Base-by-base conservation (phyloP, 192 early-diverging fungal genomes). In the Coemansia interrupta region DNA sequence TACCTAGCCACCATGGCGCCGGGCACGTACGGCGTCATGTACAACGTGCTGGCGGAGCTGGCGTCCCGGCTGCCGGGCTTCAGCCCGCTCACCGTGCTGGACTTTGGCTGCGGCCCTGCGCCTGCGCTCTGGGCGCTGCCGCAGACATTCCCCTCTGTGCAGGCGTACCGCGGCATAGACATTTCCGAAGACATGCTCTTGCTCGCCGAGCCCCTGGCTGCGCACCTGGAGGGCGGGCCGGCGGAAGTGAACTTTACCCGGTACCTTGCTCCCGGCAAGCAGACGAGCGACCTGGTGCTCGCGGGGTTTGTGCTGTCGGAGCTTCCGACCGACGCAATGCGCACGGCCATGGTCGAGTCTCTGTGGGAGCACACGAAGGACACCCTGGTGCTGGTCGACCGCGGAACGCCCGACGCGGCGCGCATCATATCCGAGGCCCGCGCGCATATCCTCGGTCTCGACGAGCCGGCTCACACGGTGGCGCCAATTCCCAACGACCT, bases 61-160 rank as follows among this genome's bases (percentile, higher is more conserved):
- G 58, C 66, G 2, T 66, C 56, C 28, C 73, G 93, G n/a, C 23
- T 91, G 14, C 85, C 88, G 1, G 77, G 73, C 14, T 83, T 91
- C 55, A 38, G 51, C 0, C 91, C 91, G 0, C 63, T 38, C 23
- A 72, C 63, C 7, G 66, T 91, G 12, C 54, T 92, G 54, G 93
- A 95, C 72, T 92, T 92, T 71, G 93, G 89, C 19, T 83, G 82
- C 0, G 93, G 93, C 5, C 89, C 93, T 2, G 93, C 87, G n/a
- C 87, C 89, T 5, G 89, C 80, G 6, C 76, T 92, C 19, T 95
- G 91, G 89, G 90, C 87, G 8, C 71, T 82, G 12, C 79, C 85
- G 45, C 78, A 86, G 17, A 64, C 82, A 8, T 92, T 84, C 77
- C 40, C 61, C 2, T 28, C 55, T 1, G 19, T 90, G 1, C 40